Percentiles rank a stretch among this genome's conserved stretches.
These are phyloP conservation scores for Chlamydomonas schloesseri DNA, from an alignment of 139 green algal genomes.

Conservation along the genomic window DNA sequence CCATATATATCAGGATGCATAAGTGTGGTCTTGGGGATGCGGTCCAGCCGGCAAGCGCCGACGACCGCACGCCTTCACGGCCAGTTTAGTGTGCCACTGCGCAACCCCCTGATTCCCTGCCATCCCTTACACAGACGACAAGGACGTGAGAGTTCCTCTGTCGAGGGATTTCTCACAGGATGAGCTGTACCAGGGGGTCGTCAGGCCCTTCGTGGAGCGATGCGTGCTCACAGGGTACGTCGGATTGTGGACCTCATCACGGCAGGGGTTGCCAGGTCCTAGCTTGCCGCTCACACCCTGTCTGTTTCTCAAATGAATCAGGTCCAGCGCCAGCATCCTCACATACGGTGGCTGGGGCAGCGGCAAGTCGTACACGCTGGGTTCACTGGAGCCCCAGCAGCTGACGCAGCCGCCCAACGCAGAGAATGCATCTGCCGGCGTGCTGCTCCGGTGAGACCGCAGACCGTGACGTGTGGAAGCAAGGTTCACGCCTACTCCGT, in stretches of 20 bases:
- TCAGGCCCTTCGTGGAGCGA: constrained; percentile 4
- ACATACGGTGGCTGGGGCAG: constrained; percentile 28
- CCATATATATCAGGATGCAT: too few relatives aligned
- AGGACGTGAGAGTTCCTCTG: background rate
- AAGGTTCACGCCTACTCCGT: too few relatives aligned
- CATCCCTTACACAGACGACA: too few relatives aligned
- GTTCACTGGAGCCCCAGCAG: constrained; percentile 16
- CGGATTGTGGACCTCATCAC: too few relatives aligned
- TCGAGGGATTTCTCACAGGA: background rate
- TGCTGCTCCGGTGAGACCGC: constrained; percentile 23
- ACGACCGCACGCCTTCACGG: too few relatives aligned
- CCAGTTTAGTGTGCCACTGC: too few relatives aligned
- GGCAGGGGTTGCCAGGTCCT: background rate
- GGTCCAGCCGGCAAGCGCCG: too few relatives aligned
- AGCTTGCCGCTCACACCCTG: background rate
- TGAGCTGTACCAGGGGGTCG: background rate
- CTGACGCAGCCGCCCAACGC: background rate
- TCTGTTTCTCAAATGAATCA: background rate
- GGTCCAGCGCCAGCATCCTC: constrained; percentile 12
- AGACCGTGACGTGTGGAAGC: too few relatives aligned
- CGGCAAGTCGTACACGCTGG: constrained; percentile 30
- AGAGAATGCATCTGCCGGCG: background rate
- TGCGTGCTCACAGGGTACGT: constrained; percentile 20
- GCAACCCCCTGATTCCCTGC: too few relatives aligned
- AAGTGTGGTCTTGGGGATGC: too few relatives aligned